These are phyloP conservation scores for Phytophthora idaei DNA, from an alignment of 352 stramenopile species.

Conservation along the genomic window DNA sequence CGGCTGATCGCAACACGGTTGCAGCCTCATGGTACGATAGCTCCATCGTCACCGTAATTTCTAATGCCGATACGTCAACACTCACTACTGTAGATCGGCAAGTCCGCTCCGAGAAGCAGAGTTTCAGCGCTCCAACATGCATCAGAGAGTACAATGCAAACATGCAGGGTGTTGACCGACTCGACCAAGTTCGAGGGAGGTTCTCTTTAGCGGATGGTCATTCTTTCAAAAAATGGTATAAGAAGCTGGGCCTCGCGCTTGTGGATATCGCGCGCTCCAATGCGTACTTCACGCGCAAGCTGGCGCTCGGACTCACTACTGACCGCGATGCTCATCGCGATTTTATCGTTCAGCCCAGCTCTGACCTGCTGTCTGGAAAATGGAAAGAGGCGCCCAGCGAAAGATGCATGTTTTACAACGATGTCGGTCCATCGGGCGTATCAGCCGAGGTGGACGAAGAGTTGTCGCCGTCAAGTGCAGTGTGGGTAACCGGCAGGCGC, in stretches of 20 bases:
- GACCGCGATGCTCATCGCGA: not conserved
- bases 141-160: too few species aligned
- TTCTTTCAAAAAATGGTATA: too few species aligned
- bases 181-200: constrained; percentile 3
- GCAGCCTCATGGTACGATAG: not conserved
- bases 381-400: not conserved
- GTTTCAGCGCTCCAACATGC: too few species aligned
- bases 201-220: too few species aligned
- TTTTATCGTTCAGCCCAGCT: not conserved
- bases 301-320: not conserved
- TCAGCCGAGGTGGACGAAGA: too few species aligned
- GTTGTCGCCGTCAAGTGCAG: too few species aligned
- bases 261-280: not conserved
- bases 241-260: constrained; percentile 9
- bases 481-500: too few species aligned
- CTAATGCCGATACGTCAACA: too few species aligned
- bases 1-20: too few species aligned
- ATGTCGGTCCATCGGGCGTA: too few species aligned
- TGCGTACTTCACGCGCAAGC: not conserved
- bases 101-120: too few species aligned
- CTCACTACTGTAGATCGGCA: too few species aligned
- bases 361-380: not conserved
- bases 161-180: constrained; percentile 15
- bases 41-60: not conserved
- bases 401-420: not conserved